Evolutionary conservation across 169 alveolate species (phyloP).

Genomic region (Hepatocystis sp.): DNA sequence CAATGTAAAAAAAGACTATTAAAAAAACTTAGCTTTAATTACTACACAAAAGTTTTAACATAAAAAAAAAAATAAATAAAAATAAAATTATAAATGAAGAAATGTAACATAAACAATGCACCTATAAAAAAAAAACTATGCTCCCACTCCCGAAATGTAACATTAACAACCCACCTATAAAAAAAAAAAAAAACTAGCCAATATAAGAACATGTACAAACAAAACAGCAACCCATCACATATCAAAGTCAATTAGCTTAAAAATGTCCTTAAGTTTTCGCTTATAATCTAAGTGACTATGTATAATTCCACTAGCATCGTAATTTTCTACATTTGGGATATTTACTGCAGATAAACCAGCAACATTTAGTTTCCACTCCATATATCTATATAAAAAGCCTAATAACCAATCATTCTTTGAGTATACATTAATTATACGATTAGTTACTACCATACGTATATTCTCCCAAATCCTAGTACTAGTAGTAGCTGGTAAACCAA

Average conservation of each 20-base stretch:
- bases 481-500: conserved; percentile 92
- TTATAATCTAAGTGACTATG: conserved; percentile 83
- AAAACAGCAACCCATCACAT: conserved; percentile 1
- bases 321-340: conserved; percentile 85
- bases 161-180: too few relatives aligned
- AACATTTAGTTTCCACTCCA: conserved; percentile 90
- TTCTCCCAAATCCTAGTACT: conserved; percentile 88
- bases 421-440: conserved; percentile 91
- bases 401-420: conserved; percentile 92
- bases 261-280: conserved; percentile 78
- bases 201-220: too few relatives aligned
- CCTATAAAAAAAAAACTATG: too few relatives aligned
- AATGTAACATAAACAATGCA: too few relatives aligned
- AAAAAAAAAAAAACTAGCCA: too few relatives aligned
- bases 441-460: conserved; percentile 92
- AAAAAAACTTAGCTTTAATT: too few relatives aligned
- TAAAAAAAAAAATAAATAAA: too few relatives aligned
- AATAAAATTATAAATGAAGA: too few relatives aligned
- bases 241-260: conserved; percentile 75
- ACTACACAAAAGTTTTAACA: too few relatives aligned
- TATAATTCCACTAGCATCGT: conserved; percentile 87
- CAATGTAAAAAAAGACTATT: too few relatives aligned
- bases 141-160: too few relatives aligned
- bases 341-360: conserved; percentile 88
- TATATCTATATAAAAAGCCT: conserved; percentile 92